These are phyloP conservation scores for Blastocystis sp. DNA, from an alignment of 352 stramenopile species.

Conservation along the genomic window DNA sequence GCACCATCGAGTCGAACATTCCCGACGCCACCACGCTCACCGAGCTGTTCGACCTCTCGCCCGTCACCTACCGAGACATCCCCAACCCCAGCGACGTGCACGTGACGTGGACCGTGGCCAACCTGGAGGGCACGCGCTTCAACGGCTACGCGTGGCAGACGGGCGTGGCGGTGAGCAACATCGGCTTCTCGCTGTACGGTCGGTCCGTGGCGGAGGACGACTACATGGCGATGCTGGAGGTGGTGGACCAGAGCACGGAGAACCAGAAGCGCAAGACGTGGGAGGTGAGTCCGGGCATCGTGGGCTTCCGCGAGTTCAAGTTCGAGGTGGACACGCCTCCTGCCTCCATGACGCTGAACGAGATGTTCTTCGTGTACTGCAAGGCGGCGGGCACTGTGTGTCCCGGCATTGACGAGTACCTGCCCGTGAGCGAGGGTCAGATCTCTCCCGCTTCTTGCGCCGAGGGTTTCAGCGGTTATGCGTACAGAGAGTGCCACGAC, in stretches of 20 bases:
- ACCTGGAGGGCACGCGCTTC: constrained; percentile 15
- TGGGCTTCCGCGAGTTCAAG: neutral
- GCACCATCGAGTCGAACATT: neutral
- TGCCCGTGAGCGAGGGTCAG: constrained; percentile 38
- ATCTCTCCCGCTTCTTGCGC: constrained; percentile 26
- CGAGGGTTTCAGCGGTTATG: neutral
- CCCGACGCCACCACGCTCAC: neutral
- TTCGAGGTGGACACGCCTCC: neutral
- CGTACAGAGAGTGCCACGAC: constrained; percentile 6
- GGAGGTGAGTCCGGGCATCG: neutral
- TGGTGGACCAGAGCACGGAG: neutral
- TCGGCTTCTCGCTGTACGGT: neutral
- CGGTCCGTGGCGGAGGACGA: neutral
- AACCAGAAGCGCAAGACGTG: neutral
- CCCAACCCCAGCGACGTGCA: neutral
- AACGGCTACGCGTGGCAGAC: neutral
- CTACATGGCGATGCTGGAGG: too few species aligned
- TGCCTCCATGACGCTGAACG: neutral
- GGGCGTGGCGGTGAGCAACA: neutral
- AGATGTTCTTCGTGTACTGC: neutral
- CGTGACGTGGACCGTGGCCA: constrained; percentile 22
- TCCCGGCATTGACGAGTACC: constrained; percentile 11
- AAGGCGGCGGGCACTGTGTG: constrained; percentile 16
- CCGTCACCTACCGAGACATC: neutral
- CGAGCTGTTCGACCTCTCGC: neutral